Evolutionary conservation across 129 eudicot genomes (phyloP).

Genomic region (Chrysanthemum seticuspe): DNA sequence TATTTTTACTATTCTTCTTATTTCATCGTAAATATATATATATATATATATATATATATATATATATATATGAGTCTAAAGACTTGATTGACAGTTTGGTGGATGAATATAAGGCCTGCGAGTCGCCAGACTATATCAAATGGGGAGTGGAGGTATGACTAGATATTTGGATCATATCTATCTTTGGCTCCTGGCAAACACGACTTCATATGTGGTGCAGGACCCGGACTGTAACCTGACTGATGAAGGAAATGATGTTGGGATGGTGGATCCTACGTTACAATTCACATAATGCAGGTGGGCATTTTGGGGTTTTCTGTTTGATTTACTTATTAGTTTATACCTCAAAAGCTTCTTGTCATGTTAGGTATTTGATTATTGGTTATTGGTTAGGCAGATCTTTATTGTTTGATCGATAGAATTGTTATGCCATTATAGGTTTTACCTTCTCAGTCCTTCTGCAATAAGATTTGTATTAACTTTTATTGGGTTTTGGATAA

Average conservation of each 20-base stretch:
- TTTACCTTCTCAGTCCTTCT: not conserved
- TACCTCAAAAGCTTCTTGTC: not conserved
- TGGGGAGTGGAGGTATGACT: slow-evolving; percentile 80
- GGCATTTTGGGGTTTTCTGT: not conserved
- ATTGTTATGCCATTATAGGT: not conserved
- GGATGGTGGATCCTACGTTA: slow-evolving; percentile 66
- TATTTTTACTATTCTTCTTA: no score
- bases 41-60: no score
- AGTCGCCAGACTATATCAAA: slow-evolving; percentile 85
- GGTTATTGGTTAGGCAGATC: not conserved
- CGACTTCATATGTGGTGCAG: slow-evolving; percentile 29
- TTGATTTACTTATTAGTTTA: not conserved
- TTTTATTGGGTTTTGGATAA: not conserved
- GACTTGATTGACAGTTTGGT: slow-evolving; percentile 84
- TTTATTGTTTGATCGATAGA: not conserved
- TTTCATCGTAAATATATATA: no score
- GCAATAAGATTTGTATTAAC: not conserved
- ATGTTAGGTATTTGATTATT: not conserved
- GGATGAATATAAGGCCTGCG: slow-evolving; percentile 90
- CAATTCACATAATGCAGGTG: slow-evolving; percentile 33
- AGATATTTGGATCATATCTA: not conserved
- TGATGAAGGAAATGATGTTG: slow-evolving; percentile 64
- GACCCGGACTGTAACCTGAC: slow-evolving; percentile 60
- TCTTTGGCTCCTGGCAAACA: not conserved
- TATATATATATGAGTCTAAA: no score